Percentiles rank a stretch among this genome's conserved stretches.
phyloP scores from a whole-genome alignment of 1,284 basidiomycete species.

The Dichomitus squalens region DNA sequence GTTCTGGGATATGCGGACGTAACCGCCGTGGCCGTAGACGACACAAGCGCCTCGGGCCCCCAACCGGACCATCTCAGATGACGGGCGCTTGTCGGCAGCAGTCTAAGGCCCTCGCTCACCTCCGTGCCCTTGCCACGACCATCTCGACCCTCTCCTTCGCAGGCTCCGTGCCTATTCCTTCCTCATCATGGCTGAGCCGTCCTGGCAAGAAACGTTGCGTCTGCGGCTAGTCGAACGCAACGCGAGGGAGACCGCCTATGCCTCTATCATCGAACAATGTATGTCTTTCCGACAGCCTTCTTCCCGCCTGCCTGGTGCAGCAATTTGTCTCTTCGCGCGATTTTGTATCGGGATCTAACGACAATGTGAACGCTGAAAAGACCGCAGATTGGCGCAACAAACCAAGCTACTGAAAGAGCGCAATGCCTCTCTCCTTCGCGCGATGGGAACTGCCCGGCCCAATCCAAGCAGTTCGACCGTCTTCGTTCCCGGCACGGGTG shows the following conservation, averaged over 20 bases:
- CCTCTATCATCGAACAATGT: slow-evolving; percentile 90
- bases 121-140: slow-evolving; percentile 15
- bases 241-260: slow-evolving; percentile 73
- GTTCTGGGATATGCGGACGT: slow-evolving; percentile 21
- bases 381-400: slow-evolving; percentile 87
- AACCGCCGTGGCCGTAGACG: slow-evolving; percentile 20
- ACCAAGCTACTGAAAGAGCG: slow-evolving; percentile 88
- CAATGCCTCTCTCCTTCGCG: slow-evolving; percentile 82
- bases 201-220: slow-evolving; percentile 80
- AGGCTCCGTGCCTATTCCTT: slow-evolving; percentile 13
- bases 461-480: slow-evolving; percentile 67
- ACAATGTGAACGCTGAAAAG: slow-evolving; percentile 49
- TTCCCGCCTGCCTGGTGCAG: slow-evolving; percentile 9
- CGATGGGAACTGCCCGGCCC: slow-evolving; percentile 70
- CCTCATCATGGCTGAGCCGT: slow-evolving; percentile 69
- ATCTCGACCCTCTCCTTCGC: slow-evolving; percentile 24
- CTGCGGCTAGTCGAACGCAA: slow-evolving; percentile 79
- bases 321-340: slow-evolving; percentile 15
- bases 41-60: slow-evolving; percentile 18
- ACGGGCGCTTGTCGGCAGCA: slow-evolving; percentile 1
- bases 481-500: slow-evolving; percentile 63
- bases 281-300: slow-evolving; percentile 32
- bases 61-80: slow-evolving; percentile 24
- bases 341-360: slow-evolving; percentile 2
- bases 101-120: slow-evolving; percentile 15